phyloP scores from a whole-genome alignment of 805 yeast genomes.

The Yarrowia alimentaria region DNA sequence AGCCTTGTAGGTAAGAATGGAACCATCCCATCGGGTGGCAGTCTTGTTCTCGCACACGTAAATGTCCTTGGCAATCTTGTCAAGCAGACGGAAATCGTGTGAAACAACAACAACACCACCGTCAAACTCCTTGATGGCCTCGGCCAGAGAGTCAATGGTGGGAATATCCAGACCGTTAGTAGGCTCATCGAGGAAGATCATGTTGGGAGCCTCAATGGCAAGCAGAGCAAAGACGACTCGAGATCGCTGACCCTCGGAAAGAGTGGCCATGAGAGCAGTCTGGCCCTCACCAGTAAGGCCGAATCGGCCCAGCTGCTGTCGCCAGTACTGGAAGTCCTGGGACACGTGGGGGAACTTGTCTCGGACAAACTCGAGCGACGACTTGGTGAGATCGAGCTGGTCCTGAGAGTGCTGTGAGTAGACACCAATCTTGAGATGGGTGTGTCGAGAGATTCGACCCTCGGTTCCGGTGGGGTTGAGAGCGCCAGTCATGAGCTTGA shows the following conservation, averaged over 20 bases:
- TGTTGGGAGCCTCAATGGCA: constrained; percentile 94
- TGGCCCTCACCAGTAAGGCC: constrained; percentile 99
- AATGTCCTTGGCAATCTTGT: constrained; percentile 96
- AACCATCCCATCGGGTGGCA: constrained; percentile 95
- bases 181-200: constrained; percentile 96
- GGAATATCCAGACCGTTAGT: constrained; percentile 99
- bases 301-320: constrained; percentile 95
- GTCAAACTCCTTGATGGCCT: constrained; percentile 87
- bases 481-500: constrained; percentile 95
- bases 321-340: constrained; percentile 94
- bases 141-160: constrained; percentile 96
- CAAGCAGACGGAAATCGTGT: constrained; percentile 97
- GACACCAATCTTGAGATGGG: constrained; percentile 96
- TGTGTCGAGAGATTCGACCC: constrained; percentile 96
- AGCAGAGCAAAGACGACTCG: constrained; percentile 96
- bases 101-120: constrained; percentile 99
- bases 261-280: constrained; percentile 96
- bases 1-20: constrained; percentile 88
- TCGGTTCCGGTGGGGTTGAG: constrained; percentile 68
- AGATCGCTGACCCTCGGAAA: constrained; percentile 98
- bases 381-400: constrained; percentile 92
- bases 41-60: constrained; percentile 93
- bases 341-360: constrained; percentile 86
- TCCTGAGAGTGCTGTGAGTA: constrained; percentile 99
- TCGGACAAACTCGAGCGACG: constrained; percentile 95